Evolutionary conservation across 208 protist genomes (phyloP).

Genomic region (Leishmania turanica): DNA sequence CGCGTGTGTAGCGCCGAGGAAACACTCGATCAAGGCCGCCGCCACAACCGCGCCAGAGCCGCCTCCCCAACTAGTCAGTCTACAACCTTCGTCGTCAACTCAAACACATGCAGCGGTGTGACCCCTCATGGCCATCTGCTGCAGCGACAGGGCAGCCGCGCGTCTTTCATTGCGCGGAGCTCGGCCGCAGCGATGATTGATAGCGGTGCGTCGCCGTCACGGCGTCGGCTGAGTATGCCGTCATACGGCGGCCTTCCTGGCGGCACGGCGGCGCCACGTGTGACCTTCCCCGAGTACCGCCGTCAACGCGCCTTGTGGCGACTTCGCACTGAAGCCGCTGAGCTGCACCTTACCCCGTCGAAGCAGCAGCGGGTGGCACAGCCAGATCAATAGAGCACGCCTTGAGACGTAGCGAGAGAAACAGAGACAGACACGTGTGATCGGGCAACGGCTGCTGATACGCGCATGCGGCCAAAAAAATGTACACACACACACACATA

Average conservation of each 20-base stretch:
- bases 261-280: slow-evolving; percentile 6
- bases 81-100: background rate
- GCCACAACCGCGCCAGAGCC: background rate
- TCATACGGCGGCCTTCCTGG: background rate
- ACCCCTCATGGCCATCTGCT: background rate
- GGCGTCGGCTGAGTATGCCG: slow-evolving; percentile 13
- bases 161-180: background rate
- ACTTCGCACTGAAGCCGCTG: slow-evolving; percentile 13
- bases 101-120: background rate
- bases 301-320: slow-evolving; percentile 27
- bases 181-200: background rate
- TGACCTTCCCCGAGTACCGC: slow-evolving; percentile 36
- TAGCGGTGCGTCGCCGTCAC: slow-evolving; percentile 9
- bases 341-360: slow-evolving; percentile 7
- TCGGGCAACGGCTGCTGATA: background rate
- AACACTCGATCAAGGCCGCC: slow-evolving; percentile 9
- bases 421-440: background rate
- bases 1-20: slow-evolving; percentile 42
- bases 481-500: background rate
- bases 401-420: background rate
- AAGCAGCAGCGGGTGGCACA: slow-evolving; percentile 13
- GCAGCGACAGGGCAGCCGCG: background rate
- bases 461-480: background rate
- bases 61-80: background rate
- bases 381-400: slow-evolving; percentile 12